Base-by-base conservation (phyloP, 192 early-diverging fungal genomes). In the Backusella tuberculispora region DNA sequence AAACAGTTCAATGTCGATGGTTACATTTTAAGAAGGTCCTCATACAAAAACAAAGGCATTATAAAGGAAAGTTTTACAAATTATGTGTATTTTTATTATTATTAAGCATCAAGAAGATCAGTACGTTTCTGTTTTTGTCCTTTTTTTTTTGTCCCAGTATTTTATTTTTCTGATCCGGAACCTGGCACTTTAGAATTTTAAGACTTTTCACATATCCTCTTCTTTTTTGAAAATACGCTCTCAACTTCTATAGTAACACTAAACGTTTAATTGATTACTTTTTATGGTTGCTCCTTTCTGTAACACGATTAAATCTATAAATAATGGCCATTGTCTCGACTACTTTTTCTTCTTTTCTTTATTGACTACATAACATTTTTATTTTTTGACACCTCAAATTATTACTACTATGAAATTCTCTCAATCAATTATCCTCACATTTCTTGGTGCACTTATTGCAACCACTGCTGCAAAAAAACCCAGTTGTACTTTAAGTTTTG, bases 371-470 rank as follows among this genome's bases (percentile, higher is more conserved):
- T 34, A n/a, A n/a, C 29, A 34, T 26, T 60, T 60, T 14, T 46
- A 26, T 60, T 24, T 26, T 60, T n/a, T 13, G 53, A 60, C 21
- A 60, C 8, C 14, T 46, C 21, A 53, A 53, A 10, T 5, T 26
- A 26, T 60, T 24, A 60, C n/a, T 3, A 26, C 12, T 26, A 60
- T 60, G 53, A 60, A 60, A 26, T 26, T 60, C 21, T 60, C 19
- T 60, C 53, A 60, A 12, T 60, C 53, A 26, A 26, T 60, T 26
- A 60, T 60, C 6, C 10, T 60, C 2, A 24, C 53, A 8, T 26
- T 60, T 60, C 24, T 60, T 60, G 53, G 53, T 60, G 26, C 53
- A 21, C 26, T 60, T 60, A 60, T 60, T 60, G 53, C 53, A 4
- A 60, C 21, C 19, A 26, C 53, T 24, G 53, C 53, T 10, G n/a